A percentile compares a stretch with the other conserved stretches of the same genome.
Evolutionary conservation across 768 basidiomycete species (phyloP).

Genomic region (Coprinopsis marcescibilis): DNA sequence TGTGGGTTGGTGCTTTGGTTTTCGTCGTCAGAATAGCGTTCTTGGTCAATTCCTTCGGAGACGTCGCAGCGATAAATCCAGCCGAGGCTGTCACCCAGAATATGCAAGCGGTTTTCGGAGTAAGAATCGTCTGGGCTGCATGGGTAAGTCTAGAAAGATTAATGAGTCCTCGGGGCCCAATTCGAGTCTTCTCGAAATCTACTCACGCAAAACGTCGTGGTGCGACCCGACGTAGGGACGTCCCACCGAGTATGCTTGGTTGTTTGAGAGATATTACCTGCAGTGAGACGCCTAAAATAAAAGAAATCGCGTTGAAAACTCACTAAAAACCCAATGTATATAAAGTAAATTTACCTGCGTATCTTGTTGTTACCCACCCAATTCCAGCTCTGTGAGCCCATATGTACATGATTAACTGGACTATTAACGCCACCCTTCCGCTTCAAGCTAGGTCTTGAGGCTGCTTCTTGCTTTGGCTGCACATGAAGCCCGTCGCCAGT

Average conservation of each 20-base stretch:
- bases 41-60: not conserved
- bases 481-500: not conserved
- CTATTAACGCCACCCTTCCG: not conserved
- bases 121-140: not conserved
- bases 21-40: not conserved
- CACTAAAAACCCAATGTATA: not conserved
- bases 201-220: slow-evolving; percentile 46
- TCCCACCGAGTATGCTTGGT: slow-evolving; percentile 23
- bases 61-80: slow-evolving; percentile 31
- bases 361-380: slow-evolving; percentile 5
- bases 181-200: not conserved
- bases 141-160: not conserved
- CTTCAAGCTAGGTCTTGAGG: not conserved
- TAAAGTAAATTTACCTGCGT: slow-evolving; percentile 5
- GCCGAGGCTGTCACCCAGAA: slow-evolving; percentile 48
- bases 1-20: not conserved
- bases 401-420: not conserved
- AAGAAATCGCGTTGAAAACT: not conserved
- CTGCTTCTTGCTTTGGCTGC: not conserved
- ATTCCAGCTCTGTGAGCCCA: not conserved
- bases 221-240: slow-evolving; percentile 30
- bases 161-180: not conserved
- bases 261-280: slow-evolving; percentile 35
- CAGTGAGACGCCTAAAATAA: too few relatives aligned
- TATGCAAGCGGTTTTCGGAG: slow-evolving; percentile 19